These are phyloP conservation scores for Fusarium proliferatum DNA, from an alignment of 2,329 filamentous ascomycete genomes.

Conservation along the genomic window DNA sequence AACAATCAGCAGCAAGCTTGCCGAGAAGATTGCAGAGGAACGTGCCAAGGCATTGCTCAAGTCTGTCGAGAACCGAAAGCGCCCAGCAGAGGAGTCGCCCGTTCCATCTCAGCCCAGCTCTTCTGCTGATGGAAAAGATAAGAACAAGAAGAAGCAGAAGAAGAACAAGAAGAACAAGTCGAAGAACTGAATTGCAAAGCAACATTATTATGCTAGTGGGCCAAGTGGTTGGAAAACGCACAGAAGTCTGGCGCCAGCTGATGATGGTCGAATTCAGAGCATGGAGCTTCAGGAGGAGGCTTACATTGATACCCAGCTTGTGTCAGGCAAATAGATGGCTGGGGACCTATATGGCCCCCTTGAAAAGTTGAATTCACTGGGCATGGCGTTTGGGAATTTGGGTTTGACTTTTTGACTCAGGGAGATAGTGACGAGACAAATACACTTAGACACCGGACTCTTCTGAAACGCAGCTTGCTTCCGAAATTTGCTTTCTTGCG, in stretches of 20 bases:
- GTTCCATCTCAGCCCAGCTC: slow-evolving; percentile 39
- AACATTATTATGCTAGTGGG: background rate
- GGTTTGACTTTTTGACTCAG: background rate
- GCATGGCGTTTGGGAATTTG: slow-evolving; percentile 27
- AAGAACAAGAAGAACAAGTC: slow-evolving; percentile 49
- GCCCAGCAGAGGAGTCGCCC: slow-evolving; percentile 51
- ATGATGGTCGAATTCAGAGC: background rate
- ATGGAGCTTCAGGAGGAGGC: background rate
- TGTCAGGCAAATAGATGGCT: background rate
- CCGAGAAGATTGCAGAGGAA: slow-evolving; percentile 68
- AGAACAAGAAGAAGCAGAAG: slow-evolving; percentile 50
- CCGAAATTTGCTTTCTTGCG: background rate
- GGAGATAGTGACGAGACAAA: background rate
- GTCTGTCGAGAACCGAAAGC: slow-evolving; percentile 58
- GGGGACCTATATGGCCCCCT: background rate
- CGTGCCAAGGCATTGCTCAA: slow-evolving; percentile 63
- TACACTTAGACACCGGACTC: background rate
- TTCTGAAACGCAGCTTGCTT: background rate
- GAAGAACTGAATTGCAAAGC: slow-evolving; percentile 34
- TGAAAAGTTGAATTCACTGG: slow-evolving; percentile 18
- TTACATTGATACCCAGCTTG: slow-evolving; percentile 22
- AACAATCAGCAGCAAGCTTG: slow-evolving; percentile 61
- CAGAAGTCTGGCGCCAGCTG: background rate
- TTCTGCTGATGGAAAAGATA: slow-evolving; percentile 31
- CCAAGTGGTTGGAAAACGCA: background rate